Evolutionary conservation across 768 basidiomycete genomes (phyloP).

Genomic region (Fibroporia radiculosa): DNA sequence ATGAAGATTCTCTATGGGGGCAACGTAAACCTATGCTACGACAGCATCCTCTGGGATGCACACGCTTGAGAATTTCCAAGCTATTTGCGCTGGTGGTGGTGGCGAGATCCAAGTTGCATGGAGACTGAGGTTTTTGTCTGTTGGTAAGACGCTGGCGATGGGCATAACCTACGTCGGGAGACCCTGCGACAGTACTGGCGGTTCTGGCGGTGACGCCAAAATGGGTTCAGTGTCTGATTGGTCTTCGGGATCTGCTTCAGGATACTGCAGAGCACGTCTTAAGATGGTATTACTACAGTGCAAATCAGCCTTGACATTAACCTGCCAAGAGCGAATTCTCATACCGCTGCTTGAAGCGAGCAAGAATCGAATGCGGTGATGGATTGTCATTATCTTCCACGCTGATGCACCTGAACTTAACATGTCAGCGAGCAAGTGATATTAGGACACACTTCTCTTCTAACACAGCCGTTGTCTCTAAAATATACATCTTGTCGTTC

Average conservation of each 20-base stretch:
- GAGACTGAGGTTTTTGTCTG: too few species aligned
- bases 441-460: conserved; percentile 40
- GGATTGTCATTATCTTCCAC: conserved; percentile 24
- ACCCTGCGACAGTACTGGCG: too few species aligned
- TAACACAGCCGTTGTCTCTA: conserved; percentile 49
- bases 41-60: too few species aligned
- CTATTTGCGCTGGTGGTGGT: too few species aligned
- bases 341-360: conserved; percentile 66
- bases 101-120: too few species aligned
- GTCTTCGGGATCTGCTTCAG: neutral
- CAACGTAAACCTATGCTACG: too few species aligned
- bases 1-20: too few species aligned
- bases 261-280: conserved; percentile 49
- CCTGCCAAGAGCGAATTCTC: conserved; percentile 15
- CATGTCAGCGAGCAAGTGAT: neutral
- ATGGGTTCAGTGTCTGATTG: too few species aligned
- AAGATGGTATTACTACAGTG: conserved; percentile 41
- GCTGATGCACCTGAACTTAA: conserved; percentile 10
- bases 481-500: conserved; percentile 66
- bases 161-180: too few species aligned
- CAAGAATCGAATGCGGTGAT: conserved; percentile 40
- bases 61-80: too few species aligned
- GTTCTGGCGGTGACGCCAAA: too few species aligned
- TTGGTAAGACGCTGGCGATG: too few species aligned
- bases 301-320: neutral